phyloP scores from a whole-genome alignment of 805 yeast species.

The Candida schatavii region DNA sequence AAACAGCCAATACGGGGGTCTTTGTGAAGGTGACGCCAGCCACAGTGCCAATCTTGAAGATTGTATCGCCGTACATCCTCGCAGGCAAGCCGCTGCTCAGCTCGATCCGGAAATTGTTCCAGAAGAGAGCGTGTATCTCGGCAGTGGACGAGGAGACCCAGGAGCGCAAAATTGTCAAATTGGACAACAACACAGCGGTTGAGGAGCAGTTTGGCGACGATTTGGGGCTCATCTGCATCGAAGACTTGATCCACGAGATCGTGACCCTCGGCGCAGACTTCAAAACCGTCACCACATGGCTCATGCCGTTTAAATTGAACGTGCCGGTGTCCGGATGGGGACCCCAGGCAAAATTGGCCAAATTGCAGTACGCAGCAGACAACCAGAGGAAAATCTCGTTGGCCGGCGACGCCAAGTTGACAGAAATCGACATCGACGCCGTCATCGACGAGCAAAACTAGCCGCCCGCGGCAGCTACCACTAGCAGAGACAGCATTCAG shows the following conservation, averaged over 20 bases:
- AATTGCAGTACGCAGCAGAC: slow-evolving; percentile 53
- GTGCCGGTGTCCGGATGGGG: slow-evolving; percentile 74
- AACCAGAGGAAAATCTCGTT: slow-evolving; percentile 50
- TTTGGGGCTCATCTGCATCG: slow-evolving; percentile 71
- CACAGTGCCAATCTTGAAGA: slow-evolving; percentile 61
- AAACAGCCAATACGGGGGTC: slow-evolving; percentile 62
- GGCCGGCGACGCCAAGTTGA: slow-evolving; percentile 62
- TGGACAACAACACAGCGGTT: slow-evolving; percentile 72
- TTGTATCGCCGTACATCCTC: slow-evolving; percentile 70
- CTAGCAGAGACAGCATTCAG: no score
- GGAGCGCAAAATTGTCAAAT: slow-evolving; percentile 39
- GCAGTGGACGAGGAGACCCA: slow-evolving; percentile 29
- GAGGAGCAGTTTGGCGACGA: slow-evolving; percentile 64
- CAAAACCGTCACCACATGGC: slow-evolving; percentile 56
- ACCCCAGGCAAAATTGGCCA: slow-evolving; percentile 66
- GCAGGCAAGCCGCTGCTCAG: slow-evolving; percentile 72
- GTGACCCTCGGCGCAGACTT: slow-evolving; percentile 61
- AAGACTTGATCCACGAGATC: slow-evolving; percentile 75
- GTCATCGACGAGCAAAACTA: slow-evolving; percentile 66
- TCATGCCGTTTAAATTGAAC: slow-evolving; percentile 67
- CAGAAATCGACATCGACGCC: slow-evolving; percentile 71
- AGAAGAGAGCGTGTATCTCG: slow-evolving; percentile 67
- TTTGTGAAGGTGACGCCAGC: slow-evolving; percentile 61
- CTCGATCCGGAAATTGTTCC: slow-evolving; percentile 69
- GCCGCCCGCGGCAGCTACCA: background rate